Conservation (phyloP, 2,329 filamentous ascomycete species). For the Paecilomyces variotii region DNA sequence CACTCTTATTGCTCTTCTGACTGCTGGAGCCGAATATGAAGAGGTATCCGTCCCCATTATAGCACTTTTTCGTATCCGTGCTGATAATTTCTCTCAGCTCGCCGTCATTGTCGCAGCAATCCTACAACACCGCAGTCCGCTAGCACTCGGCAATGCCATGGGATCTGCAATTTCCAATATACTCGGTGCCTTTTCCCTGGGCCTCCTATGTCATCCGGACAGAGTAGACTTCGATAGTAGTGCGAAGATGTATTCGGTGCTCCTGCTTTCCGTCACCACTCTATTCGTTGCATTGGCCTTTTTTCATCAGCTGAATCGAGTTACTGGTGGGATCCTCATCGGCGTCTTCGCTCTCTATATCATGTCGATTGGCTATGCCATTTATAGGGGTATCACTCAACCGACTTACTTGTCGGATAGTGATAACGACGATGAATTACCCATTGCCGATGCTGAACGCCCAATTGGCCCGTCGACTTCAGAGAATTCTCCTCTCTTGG, state of each 20-base stretch:
- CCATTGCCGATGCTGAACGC: conserved; percentile 14
- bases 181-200: conserved; percentile 48
- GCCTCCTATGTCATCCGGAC: conserved; percentile 36
- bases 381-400: conserved; percentile 35
- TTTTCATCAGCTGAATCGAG: conserved; percentile 24
- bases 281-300: conserved; percentile 28
- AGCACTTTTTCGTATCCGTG: not conserved
- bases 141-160: conserved; percentile 48
- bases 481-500: conserved; percentile 13
- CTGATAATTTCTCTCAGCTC: conserved; percentile 25
- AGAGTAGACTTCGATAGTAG: conserved; percentile 39
- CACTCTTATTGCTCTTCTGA: conserved; percentile 44
- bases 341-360: conserved; percentile 39
- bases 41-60: conserved; percentile 30
- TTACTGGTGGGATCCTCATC: conserved; percentile 34
- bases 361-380: conserved; percentile 36
- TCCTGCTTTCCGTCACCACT: conserved; percentile 37
- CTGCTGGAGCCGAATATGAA: conserved; percentile 49
- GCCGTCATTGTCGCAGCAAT: conserved; percentile 44
- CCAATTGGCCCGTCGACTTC: conserved; percentile 10
- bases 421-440: conserved; percentile 24
- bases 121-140: conserved; percentile 36
- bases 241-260: conserved; percentile 39
- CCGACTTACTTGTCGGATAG: conserved; percentile 37
- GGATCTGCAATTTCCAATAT: conserved; percentile 50